Base-by-base conservation (phyloP, 2,329 filamentous ascomycete genomes). In the Trichocomaceae sp. region DNA sequence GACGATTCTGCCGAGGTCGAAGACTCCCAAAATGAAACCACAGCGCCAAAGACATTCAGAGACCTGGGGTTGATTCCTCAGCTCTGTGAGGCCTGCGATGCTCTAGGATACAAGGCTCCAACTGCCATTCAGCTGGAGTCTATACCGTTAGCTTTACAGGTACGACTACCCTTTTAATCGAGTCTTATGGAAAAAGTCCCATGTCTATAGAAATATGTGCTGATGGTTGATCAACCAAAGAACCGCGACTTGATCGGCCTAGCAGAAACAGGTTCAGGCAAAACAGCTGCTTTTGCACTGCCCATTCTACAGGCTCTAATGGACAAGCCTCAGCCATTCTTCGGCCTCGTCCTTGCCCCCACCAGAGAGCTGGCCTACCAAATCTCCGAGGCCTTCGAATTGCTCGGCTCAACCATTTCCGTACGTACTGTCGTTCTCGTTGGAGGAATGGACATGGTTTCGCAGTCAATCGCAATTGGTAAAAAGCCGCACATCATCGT, bases 401-500 rank as follows among this genome's bases (percentile, higher is more conserved):
- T 88, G 0, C 80, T 99, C 0, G 91, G 92, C 5, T 85, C 88
- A 9, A 78, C 90, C 26, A 96, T 99, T 62, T 87, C 85, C n/a
- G 86, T 97, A 37, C 84, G 90, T 65, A 90, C 85, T 65, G 86
- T 88, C 6, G 85, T 92, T 15, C 84, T 99, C 44, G 88, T 97
- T 1, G 93, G 93, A 64, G 93, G 93, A 44, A 85, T 97, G 79
- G 92, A 97, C 61, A 96, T 96, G 89, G 88, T 96, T 1, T 82
- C 88, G 0, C 93, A 99, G 69, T 75, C 87, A 1, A 95, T 99
- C 60, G 87, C 91, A 0, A 81, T 99, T 0, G 90, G 88, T n/a
- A 96, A 96, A 79, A 92, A 92, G 64, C 93, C 93, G 7, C 93
- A 99, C 66, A 85, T 99, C 22, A 78, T 97, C 20, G 91, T 97